Evolutionary conservation across 225 moss, liverwort and hornwort genomes (phyloP).

Genomic region (Physcomitrellopsis africana): DNA sequence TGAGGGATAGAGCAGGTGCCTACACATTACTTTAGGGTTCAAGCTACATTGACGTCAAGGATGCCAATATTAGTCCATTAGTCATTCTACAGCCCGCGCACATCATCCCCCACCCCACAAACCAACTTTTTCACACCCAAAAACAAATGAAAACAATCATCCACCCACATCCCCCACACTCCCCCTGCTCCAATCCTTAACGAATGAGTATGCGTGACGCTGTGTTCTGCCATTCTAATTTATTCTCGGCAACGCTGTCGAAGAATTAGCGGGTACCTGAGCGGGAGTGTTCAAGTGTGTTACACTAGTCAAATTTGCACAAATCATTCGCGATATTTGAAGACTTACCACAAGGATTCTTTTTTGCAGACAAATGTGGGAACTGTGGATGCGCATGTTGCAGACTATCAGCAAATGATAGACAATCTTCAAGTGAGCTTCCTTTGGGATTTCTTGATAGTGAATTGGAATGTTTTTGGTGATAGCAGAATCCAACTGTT

Average conservation of each 20-base stretch:
- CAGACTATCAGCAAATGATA: constrained; percentile 90
- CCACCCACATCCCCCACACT: no score
- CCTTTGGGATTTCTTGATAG: not conserved
- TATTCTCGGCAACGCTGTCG: not conserved
- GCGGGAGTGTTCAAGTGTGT: constrained; percentile 19
- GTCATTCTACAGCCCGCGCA: no score
- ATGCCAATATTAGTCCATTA: constrained; percentile 55
- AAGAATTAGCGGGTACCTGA: constrained; percentile 29
- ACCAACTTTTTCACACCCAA: no score
- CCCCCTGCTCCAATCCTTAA: constrained; percentile 25
- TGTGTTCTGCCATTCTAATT: constrained; percentile 29
- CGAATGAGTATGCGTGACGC: constrained; percentile 25
- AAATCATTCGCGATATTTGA: not conserved
- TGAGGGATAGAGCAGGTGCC: constrained; percentile 59
- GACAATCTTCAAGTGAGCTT: constrained; percentile 78
- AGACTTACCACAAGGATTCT: constrained; percentile 22
- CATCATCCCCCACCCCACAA: no score
- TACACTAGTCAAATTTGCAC: constrained; percentile 14
- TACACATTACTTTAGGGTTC: constrained; percentile 50
- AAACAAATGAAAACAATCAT: no score
- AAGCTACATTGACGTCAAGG: constrained; percentile 67
- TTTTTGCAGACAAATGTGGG: constrained; percentile 77
- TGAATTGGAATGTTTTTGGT: not conserved
- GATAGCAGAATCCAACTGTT: not conserved
- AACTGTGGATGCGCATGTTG: constrained; percentile 89